Evolutionary conservation across 305 asterid species (phyloP), one percentile per base, ranked within the genome.

Genomic region (Rubia tinctorum): DNA sequence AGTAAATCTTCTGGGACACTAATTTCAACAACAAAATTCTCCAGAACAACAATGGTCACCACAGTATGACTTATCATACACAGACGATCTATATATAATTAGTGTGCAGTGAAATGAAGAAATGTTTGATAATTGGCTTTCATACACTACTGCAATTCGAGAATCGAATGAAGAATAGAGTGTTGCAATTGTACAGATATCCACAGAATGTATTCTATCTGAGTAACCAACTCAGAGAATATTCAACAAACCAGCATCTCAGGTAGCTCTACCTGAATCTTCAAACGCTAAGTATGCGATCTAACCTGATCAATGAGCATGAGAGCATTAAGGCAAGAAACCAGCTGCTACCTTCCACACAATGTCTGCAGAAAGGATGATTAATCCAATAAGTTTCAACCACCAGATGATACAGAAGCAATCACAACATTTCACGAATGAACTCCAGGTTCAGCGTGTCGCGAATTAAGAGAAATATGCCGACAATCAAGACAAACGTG

Each of bases 401-500:
- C 37, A 51, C 72, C 58, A 15, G 49, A 73, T 59, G 44, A 71
- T 51, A 51, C 25, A 34, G 60, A 40, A 70, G 70, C 51, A 69
- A 76, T 91, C 86, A 93, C 83, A 91, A 87, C 55, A 91, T 69
- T 75, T 88, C 97, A 72, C 77, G 91, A 75, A 95, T 80, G 79
- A 92, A 90, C 22, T 92, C 97, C 58, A 95, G 88, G 81, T 90
- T 92, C 70, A 95, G 81, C 1, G 99, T 95, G 76, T 95, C 99
- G 13, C 99, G 91, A 5, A 94, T 87, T 68, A 95, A 93, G 76
- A 95, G 98, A 81, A 83, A 87, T 6, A 92, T 67, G 69, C 99
- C 99, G 58, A 95, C 90, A 71, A 89, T 67, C 20, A 92, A 7
- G 71, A 92, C 97, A 66, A 89, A 73, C 79, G 73, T 90, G 66